These are phyloP conservation scores for Fraxinus pennsylvanica DNA, from an alignment of 257 asterid species.

Conservation along the genomic window DNA sequence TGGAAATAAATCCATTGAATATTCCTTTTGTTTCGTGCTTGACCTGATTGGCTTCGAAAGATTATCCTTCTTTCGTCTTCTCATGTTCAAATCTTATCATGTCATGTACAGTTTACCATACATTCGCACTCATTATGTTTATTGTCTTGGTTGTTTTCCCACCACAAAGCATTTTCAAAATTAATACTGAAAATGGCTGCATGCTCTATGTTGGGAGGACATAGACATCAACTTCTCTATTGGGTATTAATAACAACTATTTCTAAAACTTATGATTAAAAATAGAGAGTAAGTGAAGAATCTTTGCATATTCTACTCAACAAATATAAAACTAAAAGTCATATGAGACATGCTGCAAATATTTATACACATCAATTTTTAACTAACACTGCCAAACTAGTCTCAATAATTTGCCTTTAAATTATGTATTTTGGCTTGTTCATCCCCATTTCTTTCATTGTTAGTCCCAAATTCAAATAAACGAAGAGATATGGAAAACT, in stretches of 20 bases:
- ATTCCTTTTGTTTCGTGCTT: too few species aligned
- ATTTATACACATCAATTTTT: conserved; percentile 1
- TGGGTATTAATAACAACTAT: conserved; percentile 13
- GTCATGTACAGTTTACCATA: not conserved
- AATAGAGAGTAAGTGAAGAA: not conserved
- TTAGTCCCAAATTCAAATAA: not conserved
- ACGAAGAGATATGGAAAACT: too few species aligned
- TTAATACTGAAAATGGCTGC: not conserved
- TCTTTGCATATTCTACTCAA: conserved; percentile 7
- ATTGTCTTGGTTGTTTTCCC: not conserved
- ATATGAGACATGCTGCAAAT: not conserved
- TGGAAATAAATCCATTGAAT: too few species aligned
- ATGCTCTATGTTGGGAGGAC: conserved; percentile 15
- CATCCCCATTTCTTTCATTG: not conserved
- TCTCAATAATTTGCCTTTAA: not conserved
- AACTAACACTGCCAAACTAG: not conserved
- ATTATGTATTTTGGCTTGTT: not conserved
- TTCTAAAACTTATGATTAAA: not conserved
- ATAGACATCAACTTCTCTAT: conserved; percentile 1
- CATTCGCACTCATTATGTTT: not conserved
- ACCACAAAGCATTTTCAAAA: not conserved
- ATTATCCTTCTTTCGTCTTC: too few species aligned
- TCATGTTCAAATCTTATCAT: too few species aligned
- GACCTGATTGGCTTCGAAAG: too few species aligned
- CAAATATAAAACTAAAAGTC: not conserved